These are phyloP conservation scores for Aspergillus cejpii DNA, from an alignment of 2,329 filamentous ascomycete species.

Conservation along the genomic window DNA sequence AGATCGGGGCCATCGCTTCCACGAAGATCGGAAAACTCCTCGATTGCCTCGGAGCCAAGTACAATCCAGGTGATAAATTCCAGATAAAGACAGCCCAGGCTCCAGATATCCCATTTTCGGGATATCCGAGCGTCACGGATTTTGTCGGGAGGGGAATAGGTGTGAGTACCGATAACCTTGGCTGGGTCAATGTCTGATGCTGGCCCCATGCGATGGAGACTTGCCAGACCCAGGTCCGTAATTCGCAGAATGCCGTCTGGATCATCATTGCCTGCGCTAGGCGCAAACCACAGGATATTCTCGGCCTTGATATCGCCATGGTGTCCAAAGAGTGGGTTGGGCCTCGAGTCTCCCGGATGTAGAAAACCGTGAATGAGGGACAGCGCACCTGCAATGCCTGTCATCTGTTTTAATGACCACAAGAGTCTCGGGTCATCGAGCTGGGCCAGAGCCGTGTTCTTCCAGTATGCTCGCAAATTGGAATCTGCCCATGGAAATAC, in stretches of 20 bases:
- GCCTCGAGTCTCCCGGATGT: not conserved
- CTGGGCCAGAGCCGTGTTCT: conserved; percentile 2
- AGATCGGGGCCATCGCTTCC: conserved; percentile 1
- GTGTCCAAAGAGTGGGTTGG: conserved; percentile 22
- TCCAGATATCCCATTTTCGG: conserved; percentile 25
- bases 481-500: conserved; percentile 26
- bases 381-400: conserved; percentile 22
- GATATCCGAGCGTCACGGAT: conserved; percentile 16
- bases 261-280: not conserved
- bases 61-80: conserved; percentile 37
- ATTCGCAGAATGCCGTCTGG: conserved; percentile 22
- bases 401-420: conserved; percentile 27
- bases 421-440: conserved; percentile 13
- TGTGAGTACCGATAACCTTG: conserved; percentile 17
- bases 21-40: conserved; percentile 3
- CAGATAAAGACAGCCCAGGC: conserved; percentile 33
- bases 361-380: conserved; percentile 20
- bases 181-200: conserved; percentile 21
- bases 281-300: conserved; percentile 32
- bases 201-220: conserved; percentile 30
- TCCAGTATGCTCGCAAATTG: conserved; percentile 25
- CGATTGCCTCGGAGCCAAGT: conserved; percentile 14
- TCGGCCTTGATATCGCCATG: conserved; percentile 35
- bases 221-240: conserved; percentile 32
- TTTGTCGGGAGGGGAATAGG: conserved; percentile 39